Evolutionary conservation across 2,329 filamentous ascomycete genomes (phyloP), one percentile per base, ranked within the genome.

Genomic region (Blastomyces gilchristii): DNA sequence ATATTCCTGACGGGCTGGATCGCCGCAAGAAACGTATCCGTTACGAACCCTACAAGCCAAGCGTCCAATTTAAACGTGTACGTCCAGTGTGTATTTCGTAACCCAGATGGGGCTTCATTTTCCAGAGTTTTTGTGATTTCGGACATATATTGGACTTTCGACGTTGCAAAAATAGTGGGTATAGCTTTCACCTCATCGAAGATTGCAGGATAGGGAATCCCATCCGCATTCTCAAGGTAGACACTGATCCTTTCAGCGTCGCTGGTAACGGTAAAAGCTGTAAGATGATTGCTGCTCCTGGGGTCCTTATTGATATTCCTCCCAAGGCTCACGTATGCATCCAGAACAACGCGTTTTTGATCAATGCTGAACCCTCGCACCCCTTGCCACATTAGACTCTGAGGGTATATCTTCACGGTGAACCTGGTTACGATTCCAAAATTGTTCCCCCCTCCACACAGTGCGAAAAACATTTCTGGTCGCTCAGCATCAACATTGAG

Each of bases 391-490:
- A 81, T 70, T 2, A 71, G 47, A 8, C 73, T 74, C 11, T 70
- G 74, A 1, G 72, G 69, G 58, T 75, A 73, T 0, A 76, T 76
- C 11, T 71, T 70, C 14, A 81, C 68, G 25, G 78, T 74, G 64
- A 77, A 76, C 18, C 68, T 71, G 28, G 78, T 75, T 59, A 77
- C 73, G 53, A 77, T 69, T 28, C 65, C 66, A 39, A 65, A 80
- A 60, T 77, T 79, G 64, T 78, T 75, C 0, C 77, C 78, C 1
- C 78, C 78, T n/a, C 79, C 79, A 8, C 74, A 71, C 37, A 81
- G 63, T n/a, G 75, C 78, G 79, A 78, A 82, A 70, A 81, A 82
- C 2, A 82, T 71, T 49, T 82, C 80, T 0, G 69, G 31, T 53
- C 84, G 77, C 65, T 81, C 73, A 0, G 68, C 67, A 18, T 75